Base-by-base conservation (phyloP, 2,329 filamentous ascomycete genomes). In the Coniosporium tulheliwenetii region DNA sequence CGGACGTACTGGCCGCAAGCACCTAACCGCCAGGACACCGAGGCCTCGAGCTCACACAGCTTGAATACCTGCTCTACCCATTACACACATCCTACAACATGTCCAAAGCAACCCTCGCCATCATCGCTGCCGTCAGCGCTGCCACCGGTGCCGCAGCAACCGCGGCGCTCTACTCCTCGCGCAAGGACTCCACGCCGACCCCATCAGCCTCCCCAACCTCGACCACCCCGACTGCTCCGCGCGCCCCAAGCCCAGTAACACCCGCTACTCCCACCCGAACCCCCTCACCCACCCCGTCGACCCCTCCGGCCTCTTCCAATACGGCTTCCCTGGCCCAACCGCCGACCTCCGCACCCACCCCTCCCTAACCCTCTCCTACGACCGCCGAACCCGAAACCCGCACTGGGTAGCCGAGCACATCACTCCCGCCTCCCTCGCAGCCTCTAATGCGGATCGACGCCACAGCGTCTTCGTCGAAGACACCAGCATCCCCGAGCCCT, bases 341-440 rank as follows among this genome's bases (percentile, higher is more conserved):
- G 72, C 80, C 52, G 91, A 98, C 62, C 70, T 93, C 36, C 79
- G 86, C 41, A 73, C 72, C 41, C 80, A 85, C 32, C 67, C 76
- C 19, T 82, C 85, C 30, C 73, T 96, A 41, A 73, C 87, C 48
- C 93, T 87, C 30, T 79, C 82, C 52, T 98, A 81, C 72, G 89
- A 98, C 65, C 85, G 91, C 26, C 80, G 85, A 45, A 81, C 78
- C 36, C 78, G 87, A 56, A 98, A 98, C 64, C 91, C 91, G 29
- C 74, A 83, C 59, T 98, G 89, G 89, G 91, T 68, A 14, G 65
- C 81, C 47, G 91, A 98, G 67, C 91, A 98, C 69, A 95, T 98
- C 62, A 98, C 91, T 0, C 78, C 86, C 1, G 75, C 77, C 31
- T 96, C 89, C 0, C 74, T 98, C 10, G 71, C 80, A 3, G 59